Base-by-base conservation (phyloP, 495 filamentous ascomycete genomes). In the Chaetomidium leptoderma region DNA sequence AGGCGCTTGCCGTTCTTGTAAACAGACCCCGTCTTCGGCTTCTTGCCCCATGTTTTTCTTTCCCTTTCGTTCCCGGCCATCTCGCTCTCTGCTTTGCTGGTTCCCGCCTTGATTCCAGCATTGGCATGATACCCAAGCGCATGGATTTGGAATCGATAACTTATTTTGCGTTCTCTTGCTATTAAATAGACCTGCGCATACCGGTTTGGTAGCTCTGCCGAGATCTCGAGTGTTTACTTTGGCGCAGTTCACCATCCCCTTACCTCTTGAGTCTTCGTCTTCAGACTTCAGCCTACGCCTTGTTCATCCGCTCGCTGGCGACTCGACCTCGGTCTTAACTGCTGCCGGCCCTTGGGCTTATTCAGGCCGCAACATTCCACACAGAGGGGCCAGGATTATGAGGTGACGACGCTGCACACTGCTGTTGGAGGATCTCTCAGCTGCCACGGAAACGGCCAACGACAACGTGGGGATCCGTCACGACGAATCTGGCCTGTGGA, bases 1-100 rank as follows among this genome's bases (percentile, higher is more conserved):
- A 24, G 27, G 53, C 52, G 39, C 52, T 55, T 46, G 26, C 53
- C 40, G 27, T 33, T 54, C 40, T 55, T 46, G 53, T 44, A 35
- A 45, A 55, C 36, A 53, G 35, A 42, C 6, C 36, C 11, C 23
- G 14, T n/a, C 35, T 17, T 17, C 8, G 49, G 43, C 30, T 46
- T 16, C 23, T 35, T 24, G 9, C 24, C 26, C 23, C 16, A 6
- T 30, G 24, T 36, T 46, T 55, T 55, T 33, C 27, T 40, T 36
- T 46, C 46, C 46, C 23, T n/a, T 40, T 23, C n/a, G 10, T 33
- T 33, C 26, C 21, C 35, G 17, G 32, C 21, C 26, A 24, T 26
- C 30, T 17, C 14, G 10, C 36, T 26, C 30, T 17, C 14, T 19
- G 19, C 9, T 39, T 27, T 39, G 32, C 9, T 40, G 17, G 3